Evolutionary conservation across 768 basidiomycete genomes (phyloP).

Genomic region (Solioccasus polychromus): DNA sequence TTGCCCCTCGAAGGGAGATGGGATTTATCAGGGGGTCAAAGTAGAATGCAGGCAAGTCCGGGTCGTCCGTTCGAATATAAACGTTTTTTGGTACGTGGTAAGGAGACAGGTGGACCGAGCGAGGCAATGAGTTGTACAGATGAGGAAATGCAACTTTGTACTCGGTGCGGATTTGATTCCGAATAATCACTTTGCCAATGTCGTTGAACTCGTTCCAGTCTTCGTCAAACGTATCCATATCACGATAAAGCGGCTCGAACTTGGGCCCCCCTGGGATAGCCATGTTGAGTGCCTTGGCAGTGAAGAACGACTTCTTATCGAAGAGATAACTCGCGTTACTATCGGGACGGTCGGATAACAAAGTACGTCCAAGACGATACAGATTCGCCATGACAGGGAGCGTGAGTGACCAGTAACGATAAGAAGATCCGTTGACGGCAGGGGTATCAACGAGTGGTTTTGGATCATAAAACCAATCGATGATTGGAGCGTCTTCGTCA

Average conservation of each 20-base stretch:
- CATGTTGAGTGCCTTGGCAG: slow-evolving; percentile 95
- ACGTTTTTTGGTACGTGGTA: slow-evolving; percentile 97
- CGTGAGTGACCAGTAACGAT: slow-evolving; percentile 89
- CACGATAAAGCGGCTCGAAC: slow-evolving; percentile 95
- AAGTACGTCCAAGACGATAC: slow-evolving; percentile 91
- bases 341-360: slow-evolving; percentile 92
- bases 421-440: slow-evolving; percentile 90
- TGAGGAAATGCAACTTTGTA: slow-evolving; percentile 99
- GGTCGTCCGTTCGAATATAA: slow-evolving; percentile 98
- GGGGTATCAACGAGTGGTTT: slow-evolving; percentile 89
- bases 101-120: slow-evolving; percentile 86
- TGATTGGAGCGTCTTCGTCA: slow-evolving; percentile 86
- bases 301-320: slow-evolving; percentile 97
- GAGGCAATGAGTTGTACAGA: slow-evolving; percentile 95
- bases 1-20: slow-evolving; percentile 85
- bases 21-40: slow-evolving; percentile 99
- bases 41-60: slow-evolving; percentile 98
- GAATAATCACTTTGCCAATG: slow-evolving; percentile 99
- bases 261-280: slow-evolving; percentile 98
- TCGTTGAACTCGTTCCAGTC: slow-evolving; percentile 99
- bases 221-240: slow-evolving; percentile 97
- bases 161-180: slow-evolving; percentile 96
- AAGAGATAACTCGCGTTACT: slow-evolving; percentile 90
- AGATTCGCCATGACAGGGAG: slow-evolving; percentile 96
- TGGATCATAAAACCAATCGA: slow-evolving; percentile 99